Base-by-base conservation (phyloP, 225 moss, liverwort and hornwort genomes). In the Thuidium tamariscinum region DNA sequence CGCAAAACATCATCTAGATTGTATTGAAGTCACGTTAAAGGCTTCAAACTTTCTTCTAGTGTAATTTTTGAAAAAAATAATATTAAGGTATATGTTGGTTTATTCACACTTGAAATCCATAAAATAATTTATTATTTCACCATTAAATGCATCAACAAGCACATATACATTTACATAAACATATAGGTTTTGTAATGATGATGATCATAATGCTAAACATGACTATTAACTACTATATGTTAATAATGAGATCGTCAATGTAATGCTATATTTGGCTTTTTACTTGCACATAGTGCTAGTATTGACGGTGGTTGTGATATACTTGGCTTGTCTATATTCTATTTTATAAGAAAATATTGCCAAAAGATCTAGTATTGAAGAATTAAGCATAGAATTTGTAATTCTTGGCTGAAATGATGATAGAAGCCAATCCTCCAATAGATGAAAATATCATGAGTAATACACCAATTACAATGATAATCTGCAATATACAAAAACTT, bases 221-320 rank as follows among this genome's bases (percentile, higher is more conserved):
- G 6, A 44, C 17, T 29, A 44, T n/a, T 8, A 17, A 17, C 71
- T 44, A 16, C 5, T 44, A 29, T 5, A 44, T 44, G 46, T 3
- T 46, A 72, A 72, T 46, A 29, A 6, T 17, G 3, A 7, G 2
- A 21, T 1, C 0, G 0, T 13, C 3, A 34, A 73, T 11, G 0
- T 46, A 46, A 16, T 46, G 30, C 46, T 18, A 72, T 18, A 0
- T 46, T 46, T 72, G 10, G 17, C 7, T 11, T 27, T 71, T 3
- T 0, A 44, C 17, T 29, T 71, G 29, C 5, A 72, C 5, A 17
- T 27, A 71, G 5, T 27, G 13, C 10, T 2, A 71, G 3, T 29
- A 0, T 46, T 29, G 29, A 17, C 29, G 17, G 17, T 44, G 5
- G 29, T 27, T 29, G 10, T 46, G 10, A 29, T 44, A 70, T 0